Percentiles rank a stretch among this genome's conserved stretches.
Conservation (phyloP, 2,329 filamentous ascomycete species). For the Colletotrichum sp. region DNA sequence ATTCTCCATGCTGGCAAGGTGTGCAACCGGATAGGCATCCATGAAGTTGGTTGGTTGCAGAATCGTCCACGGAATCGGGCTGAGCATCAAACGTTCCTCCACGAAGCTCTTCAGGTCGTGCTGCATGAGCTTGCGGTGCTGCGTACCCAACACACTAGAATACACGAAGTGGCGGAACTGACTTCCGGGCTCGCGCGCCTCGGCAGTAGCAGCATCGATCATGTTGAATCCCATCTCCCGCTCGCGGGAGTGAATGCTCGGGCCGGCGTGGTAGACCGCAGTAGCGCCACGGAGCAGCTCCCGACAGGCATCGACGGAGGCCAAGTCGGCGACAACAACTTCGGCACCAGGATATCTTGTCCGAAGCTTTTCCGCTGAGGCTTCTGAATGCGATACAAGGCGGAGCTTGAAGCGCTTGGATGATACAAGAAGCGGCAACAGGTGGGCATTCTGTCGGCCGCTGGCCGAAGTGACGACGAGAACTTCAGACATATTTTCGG, state of each 20-base stretch:
- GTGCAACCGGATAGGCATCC: not conserved
- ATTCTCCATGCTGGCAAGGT: not conserved
- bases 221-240: constrained; percentile 1
- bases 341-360: not conserved
- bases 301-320: not conserved
- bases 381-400: not conserved
- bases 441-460: not conserved
- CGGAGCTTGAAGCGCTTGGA: not conserved
- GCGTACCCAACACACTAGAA: not conserved
- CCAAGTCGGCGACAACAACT: not conserved
- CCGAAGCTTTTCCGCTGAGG: not conserved
- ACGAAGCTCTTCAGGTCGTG: not conserved
- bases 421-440: not conserved
- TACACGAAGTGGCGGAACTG: not conserved
- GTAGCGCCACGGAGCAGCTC: not conserved
- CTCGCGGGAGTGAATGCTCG: not conserved
- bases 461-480: not conserved
- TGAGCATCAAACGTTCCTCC: not conserved
- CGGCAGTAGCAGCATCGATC: not conserved
- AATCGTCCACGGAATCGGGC: not conserved
- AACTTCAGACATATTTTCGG: not conserved
- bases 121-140: constrained; percentile 3
- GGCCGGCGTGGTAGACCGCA: not conserved
- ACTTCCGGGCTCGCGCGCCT: not conserved
- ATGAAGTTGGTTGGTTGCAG: not conserved